Evolutionary conservation across 2,329 filamentous ascomycete genomes (phyloP), one percentile per base, ranked within the genome.

Genomic region (Pseudocercospora vitis): DNA sequence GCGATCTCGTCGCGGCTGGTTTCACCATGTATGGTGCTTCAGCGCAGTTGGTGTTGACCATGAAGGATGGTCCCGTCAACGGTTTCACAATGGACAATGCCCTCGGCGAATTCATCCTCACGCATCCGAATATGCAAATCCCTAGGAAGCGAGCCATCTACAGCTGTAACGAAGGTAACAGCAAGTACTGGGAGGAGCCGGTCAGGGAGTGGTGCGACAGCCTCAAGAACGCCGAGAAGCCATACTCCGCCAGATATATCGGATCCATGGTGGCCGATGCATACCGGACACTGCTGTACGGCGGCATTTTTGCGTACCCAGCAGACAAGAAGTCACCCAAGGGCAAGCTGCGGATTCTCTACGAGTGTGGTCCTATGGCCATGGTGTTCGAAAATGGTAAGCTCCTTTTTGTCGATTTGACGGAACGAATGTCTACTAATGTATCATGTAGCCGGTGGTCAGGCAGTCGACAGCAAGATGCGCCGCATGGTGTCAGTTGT

Each of bases 1-100:
- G 88, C 1, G 91, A 96, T 74, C 83, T 97, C 62, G 83, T 97
- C 16, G 92, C 94, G 29, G 86, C 89, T 18, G 94, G 94, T n/a
- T 99, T 99, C 81, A 99, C 94, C 74, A 99, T 99, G 94, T 99
- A 99, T 76, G 94, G 94, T 69, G 94, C 94, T 64, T 96, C 91
- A 2, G 86, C 94, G 3, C 92, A 97, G 78, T 81, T 99, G 40
- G 94, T 99, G 67, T 88, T 99, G 70, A 99, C 94, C 64, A 96
- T 97, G 91, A 89, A 87, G 75, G 89, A 86, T 63, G 89, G 91
- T 60, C 82, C 77, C 58, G 94, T 99, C 74, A 96, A 97, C 75
- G 94, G 94, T 67, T 99, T 99, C 81, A 99, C 94, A 21, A 85
- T 99, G 67, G 94, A 99, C 78, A 95, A 89, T 73, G 89, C 91